Percentiles rank a stretch among this genome's conserved stretches.
Conservation (phyloP, 306 rosid species). For the Trifolium subterraneum region DNA sequence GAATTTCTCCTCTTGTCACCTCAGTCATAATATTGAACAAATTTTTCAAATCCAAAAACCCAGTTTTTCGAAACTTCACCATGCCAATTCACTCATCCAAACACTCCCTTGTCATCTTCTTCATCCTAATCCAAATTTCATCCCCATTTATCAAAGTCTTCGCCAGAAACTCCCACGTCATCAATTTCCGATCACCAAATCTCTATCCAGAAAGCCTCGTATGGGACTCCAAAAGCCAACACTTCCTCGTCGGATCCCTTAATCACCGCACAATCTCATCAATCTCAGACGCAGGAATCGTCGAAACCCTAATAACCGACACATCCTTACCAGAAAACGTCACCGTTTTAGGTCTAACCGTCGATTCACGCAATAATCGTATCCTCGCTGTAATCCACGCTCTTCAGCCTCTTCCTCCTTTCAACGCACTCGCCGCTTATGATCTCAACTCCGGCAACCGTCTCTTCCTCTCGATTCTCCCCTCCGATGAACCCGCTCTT, state of each 20-base stretch:
- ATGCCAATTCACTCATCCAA: conserved; percentile 32
- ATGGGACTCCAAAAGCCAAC: conserved; percentile 72
- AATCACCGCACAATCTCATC: conserved; percentile 59
- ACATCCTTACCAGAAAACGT: conserved; percentile 67
- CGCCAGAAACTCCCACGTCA: conserved; percentile 55
- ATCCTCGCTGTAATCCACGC: conserved; percentile 76
- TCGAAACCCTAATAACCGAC: conserved; percentile 69
- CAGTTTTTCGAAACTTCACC: background rate
- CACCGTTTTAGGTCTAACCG: conserved; percentile 66
- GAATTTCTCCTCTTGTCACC: too few relatives aligned
- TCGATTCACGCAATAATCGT: conserved; percentile 63
- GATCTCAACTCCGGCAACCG: conserved; percentile 64
- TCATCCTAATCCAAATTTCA: conserved; percentile 27
- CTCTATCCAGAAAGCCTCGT: conserved; percentile 78
- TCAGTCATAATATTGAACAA: too few relatives aligned
- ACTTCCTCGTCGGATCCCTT: conserved; percentile 70
- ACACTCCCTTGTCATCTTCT: conserved; percentile 9
- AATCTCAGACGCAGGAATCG: conserved; percentile 76
- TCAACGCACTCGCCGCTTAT: conserved; percentile 86
- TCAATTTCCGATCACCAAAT: conserved; percentile 73
- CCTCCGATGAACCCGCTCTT: conserved; percentile 26
- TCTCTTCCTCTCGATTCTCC: conserved; percentile 65
- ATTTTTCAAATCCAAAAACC: background rate
- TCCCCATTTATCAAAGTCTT: conserved; percentile 33
- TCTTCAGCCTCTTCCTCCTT: conserved; percentile 47